phyloP scores from a whole-genome alignment of 1,284 basidiomycete genomes.

The Tilletia walkeri region DNA sequence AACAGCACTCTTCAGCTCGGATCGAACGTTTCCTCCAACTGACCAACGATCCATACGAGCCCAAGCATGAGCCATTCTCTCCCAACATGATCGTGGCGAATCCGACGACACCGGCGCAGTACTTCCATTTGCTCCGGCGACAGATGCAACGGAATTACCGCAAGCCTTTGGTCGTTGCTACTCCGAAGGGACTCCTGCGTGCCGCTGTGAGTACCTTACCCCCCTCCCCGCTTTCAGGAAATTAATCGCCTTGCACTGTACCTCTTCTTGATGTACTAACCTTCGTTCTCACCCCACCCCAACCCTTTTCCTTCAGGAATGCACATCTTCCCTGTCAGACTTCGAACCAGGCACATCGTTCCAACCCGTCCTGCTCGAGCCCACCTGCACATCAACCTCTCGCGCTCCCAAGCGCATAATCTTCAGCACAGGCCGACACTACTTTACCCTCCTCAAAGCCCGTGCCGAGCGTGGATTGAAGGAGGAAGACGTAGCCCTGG shows the following conservation, averaged over 20 bases:
- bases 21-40: constrained; percentile 61
- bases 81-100: constrained; percentile 76
- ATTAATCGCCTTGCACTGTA: not conserved
- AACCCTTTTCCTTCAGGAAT: constrained; percentile 43
- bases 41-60: constrained; percentile 15
- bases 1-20: constrained; percentile 68
- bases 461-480: constrained; percentile 62
- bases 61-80: constrained; percentile 89
- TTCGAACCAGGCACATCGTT: constrained; percentile 68
- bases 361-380: constrained; percentile 70
- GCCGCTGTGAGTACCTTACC: not conserved
- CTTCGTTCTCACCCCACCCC: not conserved
- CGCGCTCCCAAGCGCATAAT: constrained; percentile 56
- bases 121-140: constrained; percentile 80
- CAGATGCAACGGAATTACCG: constrained; percentile 80
- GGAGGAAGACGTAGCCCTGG: constrained; percentile 64
- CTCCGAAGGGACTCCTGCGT: constrained; percentile 59
- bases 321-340: constrained; percentile 69
- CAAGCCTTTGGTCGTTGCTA: constrained; percentile 62
- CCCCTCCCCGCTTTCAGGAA: not conserved
- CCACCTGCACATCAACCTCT: constrained; percentile 54
- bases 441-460: constrained; percentile 77
- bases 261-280: not conserved
- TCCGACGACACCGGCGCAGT: constrained; percentile 81
- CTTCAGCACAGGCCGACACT: constrained; percentile 73